Base-by-base conservation (phyloP, 768 basidiomycete species). In the Tricholoma matsutake region DNA sequence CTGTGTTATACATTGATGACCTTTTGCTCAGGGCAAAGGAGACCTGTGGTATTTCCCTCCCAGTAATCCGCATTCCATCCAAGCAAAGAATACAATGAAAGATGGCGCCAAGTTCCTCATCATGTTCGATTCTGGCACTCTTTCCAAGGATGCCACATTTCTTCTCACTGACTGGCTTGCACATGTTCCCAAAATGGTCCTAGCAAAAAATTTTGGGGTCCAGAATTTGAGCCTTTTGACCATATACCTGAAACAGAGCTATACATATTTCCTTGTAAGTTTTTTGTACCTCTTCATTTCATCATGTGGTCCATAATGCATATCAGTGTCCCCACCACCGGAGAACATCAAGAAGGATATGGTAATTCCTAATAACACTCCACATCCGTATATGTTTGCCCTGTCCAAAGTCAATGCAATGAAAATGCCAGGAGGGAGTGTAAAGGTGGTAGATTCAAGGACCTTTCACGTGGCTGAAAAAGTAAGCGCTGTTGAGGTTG, bases 21-120 rank as follows among this genome's bases (percentile, higher is more conserved):
- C n/a, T n/a, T n/a, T n/a, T n/a, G n/a, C n/a, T n/a, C n/a, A n/a
- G n/a, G n/a, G 62, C 25, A 62, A 68, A 29, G 72, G 74, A 22
- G 85, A 86, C 65, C 51, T 86, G 0, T 86, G 86, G 85, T 86
- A 79, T 61, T 85, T 86, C 70, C 83, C 84, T 1, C 68, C 84
- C 2, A 84, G 84, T 9, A 76, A 72, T 49, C 84, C 86, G 0
- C 86, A 87, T 64, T 79, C 82, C 45, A 68, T 85, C 14, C 83
- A 85, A 66, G 83, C 83, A 6, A 83, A 78, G 61, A 78, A 79
- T 32, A 78, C 76, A 2, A 73, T 73, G 7, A 68, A 73, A 53
- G 77, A 77, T 7, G 83, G 83, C 35, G 74, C 81, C 1, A 83
- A 86, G 64, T 85, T 85, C 65, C 74, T 87, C 18, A 74, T 87